These are phyloP conservation scores for Phytophthora hibernalis DNA, from an alignment of 352 stramenopile species.

Conservation along the genomic window DNA sequence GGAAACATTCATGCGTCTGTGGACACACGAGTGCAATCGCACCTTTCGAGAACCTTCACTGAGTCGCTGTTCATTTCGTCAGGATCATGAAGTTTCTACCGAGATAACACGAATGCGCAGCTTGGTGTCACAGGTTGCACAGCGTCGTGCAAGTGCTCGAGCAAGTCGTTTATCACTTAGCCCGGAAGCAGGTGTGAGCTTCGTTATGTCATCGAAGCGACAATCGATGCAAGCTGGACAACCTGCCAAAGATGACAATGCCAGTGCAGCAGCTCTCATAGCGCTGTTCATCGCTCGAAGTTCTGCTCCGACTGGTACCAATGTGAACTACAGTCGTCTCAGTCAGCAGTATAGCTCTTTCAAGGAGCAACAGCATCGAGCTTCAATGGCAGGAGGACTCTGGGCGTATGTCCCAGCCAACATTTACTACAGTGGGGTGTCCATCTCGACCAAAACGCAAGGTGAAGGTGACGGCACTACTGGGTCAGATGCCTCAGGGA, in stretches of 20 bases:
- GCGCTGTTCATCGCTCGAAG: conserved; percentile 32
- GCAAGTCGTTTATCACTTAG: conserved; percentile 30
- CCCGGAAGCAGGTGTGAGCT: conserved; percentile 7
- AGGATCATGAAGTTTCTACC: conserved; percentile 12
- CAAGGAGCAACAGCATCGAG: conserved; percentile 18
- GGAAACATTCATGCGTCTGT: conserved; percentile 55
- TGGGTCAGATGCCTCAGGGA: background rate
- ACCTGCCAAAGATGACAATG: conserved; percentile 7
- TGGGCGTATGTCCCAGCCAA: conserved; percentile 30
- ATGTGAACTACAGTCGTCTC: background rate
- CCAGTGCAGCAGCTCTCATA: conserved; percentile 15
- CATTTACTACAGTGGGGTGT: conserved; percentile 30
- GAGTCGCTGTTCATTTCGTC: conserved; percentile 5
- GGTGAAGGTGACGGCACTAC: background rate
- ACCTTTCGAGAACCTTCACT: conserved; percentile 44
- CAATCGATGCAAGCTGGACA: conserved; percentile 9
- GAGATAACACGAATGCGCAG: conserved; percentile 32
- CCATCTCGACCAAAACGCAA: background rate
- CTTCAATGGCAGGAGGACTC: conserved; percentile 21
- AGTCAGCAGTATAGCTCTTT: conserved; percentile 21
- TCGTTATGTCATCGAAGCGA: conserved; percentile 8
- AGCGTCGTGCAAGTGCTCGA: conserved; percentile 36
- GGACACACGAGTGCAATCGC: conserved; percentile 55
- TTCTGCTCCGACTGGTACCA: background rate
- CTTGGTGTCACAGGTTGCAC: conserved; percentile 21